These are phyloP conservation scores for Auricularia sp. DNA, from an alignment of 768 basidiomycete genomes.

Conservation along the genomic window DNA sequence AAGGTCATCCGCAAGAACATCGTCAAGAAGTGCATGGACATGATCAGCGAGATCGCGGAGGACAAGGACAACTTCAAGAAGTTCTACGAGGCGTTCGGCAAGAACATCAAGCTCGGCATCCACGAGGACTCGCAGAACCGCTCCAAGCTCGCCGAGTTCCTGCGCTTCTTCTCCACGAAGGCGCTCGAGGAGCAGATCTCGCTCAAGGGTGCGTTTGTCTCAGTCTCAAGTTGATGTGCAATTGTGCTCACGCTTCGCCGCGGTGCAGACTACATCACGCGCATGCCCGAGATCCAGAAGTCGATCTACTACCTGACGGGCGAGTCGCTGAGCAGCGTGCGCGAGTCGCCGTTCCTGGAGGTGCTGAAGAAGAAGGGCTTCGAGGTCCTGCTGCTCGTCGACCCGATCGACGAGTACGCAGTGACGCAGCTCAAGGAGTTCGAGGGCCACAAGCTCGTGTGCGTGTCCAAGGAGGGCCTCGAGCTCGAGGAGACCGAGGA, in stretches of 20 bases:
- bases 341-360: conserved; percentile 97
- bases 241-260: conserved; percentile 2
- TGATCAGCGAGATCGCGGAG: conserved; percentile 93
- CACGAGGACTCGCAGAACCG: conserved; percentile 99
- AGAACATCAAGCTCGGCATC: conserved; percentile 99
- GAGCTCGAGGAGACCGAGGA: conserved; percentile 99
- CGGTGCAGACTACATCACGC: conserved; percentile 86
- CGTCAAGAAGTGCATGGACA: conserved; percentile 94
- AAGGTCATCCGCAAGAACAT: conserved; percentile 99
- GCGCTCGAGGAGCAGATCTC: conserved; percentile 82
- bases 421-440: conserved; percentile 99
- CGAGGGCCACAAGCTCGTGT: conserved; percentile 93
- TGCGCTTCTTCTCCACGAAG: conserved; percentile 97
- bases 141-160: conserved; percentile 97
- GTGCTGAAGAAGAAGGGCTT: conserved; percentile 99
- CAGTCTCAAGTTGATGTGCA: no score
- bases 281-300: conserved; percentile 98
- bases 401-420: conserved; percentile 99
- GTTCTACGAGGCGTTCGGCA: conserved; percentile 97
- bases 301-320: conserved; percentile 99
- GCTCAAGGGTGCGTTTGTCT: conserved; percentile 73
- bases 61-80: conserved; percentile 98
- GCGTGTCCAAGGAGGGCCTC: conserved; percentile 97
- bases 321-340: conserved; percentile 84
- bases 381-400: conserved; percentile 93